Base-by-base conservation (phyloP, 179 eudicot species). In the Drosera spatulata region DNA sequence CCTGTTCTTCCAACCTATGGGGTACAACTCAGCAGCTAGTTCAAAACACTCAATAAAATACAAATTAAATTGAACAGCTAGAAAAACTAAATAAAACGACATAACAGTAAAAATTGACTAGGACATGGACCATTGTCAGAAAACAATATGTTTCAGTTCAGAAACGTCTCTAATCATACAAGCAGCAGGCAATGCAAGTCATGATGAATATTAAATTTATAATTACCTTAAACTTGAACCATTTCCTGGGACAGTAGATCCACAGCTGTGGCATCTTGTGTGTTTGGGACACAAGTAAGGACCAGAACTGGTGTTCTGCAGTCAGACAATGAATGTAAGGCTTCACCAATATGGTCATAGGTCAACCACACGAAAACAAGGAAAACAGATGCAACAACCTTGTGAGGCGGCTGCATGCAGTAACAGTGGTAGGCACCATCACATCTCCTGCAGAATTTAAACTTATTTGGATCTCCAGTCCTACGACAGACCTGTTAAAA, bases 271-370 rank as follows among this genome's bases (percentile, higher is more conserved):
- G 71, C 98, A 91, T 73, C 66, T 88, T 40, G 98, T 91, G 69
- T 91, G 98, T 69, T 88, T 91, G 51, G 98, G 93, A 75, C 98
- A 91, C 76, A 91, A 73, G 61, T 84, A 91, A 43, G 98, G 96
- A 48, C 96, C 96, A 65, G 73, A 82, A 71, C 96, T 83, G 57
- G 86, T 88, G 77, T 91, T 88, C 98, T 91, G 82, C 77, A 82
- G 13, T 57, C 64, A 44, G 37, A n/a, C 41, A 33, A 57, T n/a
- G 7, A 65, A 8, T 6, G 14, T 14, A 50, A 47, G 38, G 50
- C 33, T 4, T 44, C 38, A 55, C 33, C 37, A 10, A 39, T 47
- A 22, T 22, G 33, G 33, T 22, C 33, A 22, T 53, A 4, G 7
- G 60, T 44, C 10, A 54, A 50, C 9, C n/a, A 56, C 38, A 58